Percentiles rank a stretch among this genome's conserved stretches.
These are phyloP conservation scores for Globisporangium paddicum DNA, from an alignment of 352 stramenopile species.

Conservation along the genomic window DNA sequence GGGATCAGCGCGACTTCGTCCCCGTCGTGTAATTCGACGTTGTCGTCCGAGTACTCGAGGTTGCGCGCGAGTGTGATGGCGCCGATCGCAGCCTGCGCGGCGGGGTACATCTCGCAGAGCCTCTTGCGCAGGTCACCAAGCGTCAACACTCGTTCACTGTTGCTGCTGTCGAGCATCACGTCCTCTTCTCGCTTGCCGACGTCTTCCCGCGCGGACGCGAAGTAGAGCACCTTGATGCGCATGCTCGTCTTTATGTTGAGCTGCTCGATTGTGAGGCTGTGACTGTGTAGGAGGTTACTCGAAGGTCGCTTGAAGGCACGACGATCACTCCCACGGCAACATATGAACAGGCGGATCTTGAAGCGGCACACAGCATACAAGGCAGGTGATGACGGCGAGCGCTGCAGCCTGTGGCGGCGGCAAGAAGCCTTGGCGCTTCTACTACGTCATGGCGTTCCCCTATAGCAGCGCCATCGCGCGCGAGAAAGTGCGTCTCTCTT, in stretches of 20 bases:
- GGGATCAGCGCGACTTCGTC: constrained; percentile 83
- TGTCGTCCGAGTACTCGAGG: constrained; percentile 62
- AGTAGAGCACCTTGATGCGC: constrained; percentile 78
- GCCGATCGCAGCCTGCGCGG: constrained; percentile 33
- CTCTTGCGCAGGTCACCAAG: constrained; percentile 34
- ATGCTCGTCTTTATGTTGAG: constrained; percentile 9
- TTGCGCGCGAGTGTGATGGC: constrained; percentile 69
- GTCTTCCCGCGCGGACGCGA: constrained; percentile 68
- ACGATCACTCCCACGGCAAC: constrained; percentile 4
- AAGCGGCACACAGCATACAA: constrained; percentile 15
- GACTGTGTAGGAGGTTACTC: constrained; percentile 8
- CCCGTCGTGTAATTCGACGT: constrained; percentile 41
- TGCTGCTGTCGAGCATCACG: constrained; percentile 20
- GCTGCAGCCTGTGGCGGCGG: constrained; percentile 1
- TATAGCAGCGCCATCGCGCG: constrained; percentile 22
- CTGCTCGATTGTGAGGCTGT: neutral
- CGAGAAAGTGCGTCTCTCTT: constrained; percentile 42
- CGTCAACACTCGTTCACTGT: constrained; percentile 13
- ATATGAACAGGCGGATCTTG: constrained; percentile 23
- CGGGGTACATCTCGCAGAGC: constrained; percentile 50
- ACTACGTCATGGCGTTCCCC: constrained; percentile 58
- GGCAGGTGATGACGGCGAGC: constrained; percentile 9
- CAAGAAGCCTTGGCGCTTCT: constrained; percentile 70
- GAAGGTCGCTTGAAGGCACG: constrained; percentile 19
- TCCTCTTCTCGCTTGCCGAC: constrained; percentile 68